These are phyloP conservation scores for Ophiostoma quercus DNA, from an alignment of 2,329 filamentous ascomycete species.

Conservation along the genomic window DNA sequence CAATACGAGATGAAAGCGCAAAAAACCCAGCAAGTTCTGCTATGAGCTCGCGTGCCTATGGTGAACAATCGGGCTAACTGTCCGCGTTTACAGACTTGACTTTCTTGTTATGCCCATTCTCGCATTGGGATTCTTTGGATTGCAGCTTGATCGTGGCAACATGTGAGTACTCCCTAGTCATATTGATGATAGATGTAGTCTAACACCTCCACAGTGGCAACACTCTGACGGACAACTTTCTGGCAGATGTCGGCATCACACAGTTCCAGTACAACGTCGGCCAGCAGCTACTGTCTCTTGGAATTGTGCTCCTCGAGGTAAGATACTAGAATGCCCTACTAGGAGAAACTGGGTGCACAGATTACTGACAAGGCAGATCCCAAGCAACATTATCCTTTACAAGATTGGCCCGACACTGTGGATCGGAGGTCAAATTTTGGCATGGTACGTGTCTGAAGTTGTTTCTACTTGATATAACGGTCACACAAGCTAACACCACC, in stretches of 20 bases:
- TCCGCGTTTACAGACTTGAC: neutral
- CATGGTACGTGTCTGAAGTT: neutral
- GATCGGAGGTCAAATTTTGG: neutral
- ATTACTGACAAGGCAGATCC: neutral
- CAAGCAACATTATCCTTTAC: neutral
- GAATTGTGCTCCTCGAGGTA: slow-evolving; percentile 38
- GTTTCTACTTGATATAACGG: neutral
- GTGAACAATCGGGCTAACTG: neutral
- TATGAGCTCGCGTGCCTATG: too few relatives aligned
- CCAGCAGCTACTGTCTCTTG: slow-evolving; percentile 39
- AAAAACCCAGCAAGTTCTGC: too few relatives aligned
- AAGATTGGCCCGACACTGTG: neutral
- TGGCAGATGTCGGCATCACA: slow-evolving; percentile 43
- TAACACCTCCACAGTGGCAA: neutral
- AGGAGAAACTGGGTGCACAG: neutral
- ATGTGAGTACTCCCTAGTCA: neutral
- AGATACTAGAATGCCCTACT: slow-evolving; percentile 30
- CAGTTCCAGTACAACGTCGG: slow-evolving; percentile 50
- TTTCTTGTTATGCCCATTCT: slow-evolving; percentile 7
- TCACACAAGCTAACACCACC: neutral
- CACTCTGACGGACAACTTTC: slow-evolving; percentile 48
- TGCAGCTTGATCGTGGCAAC: neutral
- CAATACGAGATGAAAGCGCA: neutral
- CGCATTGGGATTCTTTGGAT: neutral
- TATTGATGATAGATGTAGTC: neutral